Conservation (phyloP, 805 yeast species). For the Lipomyces sp. region DNA sequence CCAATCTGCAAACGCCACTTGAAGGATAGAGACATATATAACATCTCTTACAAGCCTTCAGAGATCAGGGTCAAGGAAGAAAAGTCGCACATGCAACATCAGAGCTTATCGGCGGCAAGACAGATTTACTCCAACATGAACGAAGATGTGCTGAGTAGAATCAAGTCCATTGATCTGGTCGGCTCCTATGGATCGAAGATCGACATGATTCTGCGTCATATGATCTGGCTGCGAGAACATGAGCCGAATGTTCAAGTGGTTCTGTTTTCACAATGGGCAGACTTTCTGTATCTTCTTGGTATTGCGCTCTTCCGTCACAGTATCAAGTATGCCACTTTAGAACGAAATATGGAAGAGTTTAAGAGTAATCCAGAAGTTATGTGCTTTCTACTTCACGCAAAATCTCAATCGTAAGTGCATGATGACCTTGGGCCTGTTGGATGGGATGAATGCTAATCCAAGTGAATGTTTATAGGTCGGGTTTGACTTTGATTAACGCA, state of each 20-base stretch:
- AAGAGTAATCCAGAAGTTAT: conserved; percentile 58
- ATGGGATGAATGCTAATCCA: background rate
- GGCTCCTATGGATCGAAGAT: conserved; percentile 81
- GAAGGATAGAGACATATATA: conserved; percentile 60
- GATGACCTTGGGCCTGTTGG: conserved; percentile 11
- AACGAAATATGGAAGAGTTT: conserved; percentile 41
- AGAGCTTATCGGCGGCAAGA: conserved; percentile 6
- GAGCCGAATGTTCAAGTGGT: conserved; percentile 77
- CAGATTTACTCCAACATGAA: conserved; percentile 43
- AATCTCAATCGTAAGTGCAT: conserved; percentile 65
- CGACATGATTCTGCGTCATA: conserved; percentile 77
- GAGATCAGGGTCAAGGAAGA: conserved; percentile 49
- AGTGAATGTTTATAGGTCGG: conserved; percentile 52
- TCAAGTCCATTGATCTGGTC: conserved; percentile 49
- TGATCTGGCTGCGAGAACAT: conserved; percentile 61
- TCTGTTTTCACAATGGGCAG: conserved; percentile 88
- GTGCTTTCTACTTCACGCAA: conserved; percentile 83
- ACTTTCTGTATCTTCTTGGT: conserved; percentile 67
- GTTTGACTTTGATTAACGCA: conserved; percentile 88
- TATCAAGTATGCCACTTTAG: conserved; percentile 62
- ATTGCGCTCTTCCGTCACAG: conserved; percentile 65
- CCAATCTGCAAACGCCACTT: conserved; percentile 78
- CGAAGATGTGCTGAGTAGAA: conserved; percentile 43
- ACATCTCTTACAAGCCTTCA: conserved; percentile 62
- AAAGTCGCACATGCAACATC: conserved; percentile 33